Evolutionary conservation across 2,329 filamentous ascomycete species (phyloP), one percentile per base, ranked within the genome.

Genomic region (Alternaria sp.): DNA sequence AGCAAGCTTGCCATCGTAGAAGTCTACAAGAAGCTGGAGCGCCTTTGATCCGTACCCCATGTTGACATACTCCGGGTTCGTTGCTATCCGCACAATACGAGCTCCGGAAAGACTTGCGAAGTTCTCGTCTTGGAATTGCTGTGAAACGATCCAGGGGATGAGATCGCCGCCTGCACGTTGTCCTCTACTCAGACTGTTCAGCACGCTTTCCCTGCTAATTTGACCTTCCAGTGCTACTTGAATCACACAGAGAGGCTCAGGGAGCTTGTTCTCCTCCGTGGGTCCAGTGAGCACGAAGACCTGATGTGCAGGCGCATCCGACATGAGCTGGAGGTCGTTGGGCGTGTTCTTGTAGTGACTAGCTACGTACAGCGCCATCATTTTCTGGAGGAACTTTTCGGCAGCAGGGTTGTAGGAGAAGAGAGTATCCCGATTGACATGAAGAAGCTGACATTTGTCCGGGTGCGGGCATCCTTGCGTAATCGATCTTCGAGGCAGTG

Each of bases 321-420:
- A 97, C 92, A 99, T 96, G 56, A 99, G 86, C 77, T 98, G 95
- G n/a, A 99, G 84, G 72, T 99, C 95, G 71, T 99, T 96, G 0
- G 95, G 95, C 0, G 93, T 92, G 79, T 99, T 99, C 79, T 98
- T 98, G 83, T 99, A 97, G 78, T 97, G 93, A 68, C 92, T 96
- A 28, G 95, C 93, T 28, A 99, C 96, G 70, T 98, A 99, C 2
- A 99, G 85, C 0, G 93, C 93, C 79, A 99, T 94, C 92, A 99
- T 97, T 71, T 97, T 93, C 76, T 99, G 95, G 54, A 99, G 81
- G 80, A 99, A 98, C 73, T 93, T 95, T 77, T 99, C 95, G 2
- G 95, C 96, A 21, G 98, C 92, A 3, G 93, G 92, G 72, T 99
- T 95, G 82, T 96, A 99, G 11, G 94, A 98, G 81, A 99, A 99